Percentiles rank a stretch among this genome's conserved stretches.
Conservation (phyloP, 768 basidiomycete genomes). For the Hemileccinum impolitum region DNA sequence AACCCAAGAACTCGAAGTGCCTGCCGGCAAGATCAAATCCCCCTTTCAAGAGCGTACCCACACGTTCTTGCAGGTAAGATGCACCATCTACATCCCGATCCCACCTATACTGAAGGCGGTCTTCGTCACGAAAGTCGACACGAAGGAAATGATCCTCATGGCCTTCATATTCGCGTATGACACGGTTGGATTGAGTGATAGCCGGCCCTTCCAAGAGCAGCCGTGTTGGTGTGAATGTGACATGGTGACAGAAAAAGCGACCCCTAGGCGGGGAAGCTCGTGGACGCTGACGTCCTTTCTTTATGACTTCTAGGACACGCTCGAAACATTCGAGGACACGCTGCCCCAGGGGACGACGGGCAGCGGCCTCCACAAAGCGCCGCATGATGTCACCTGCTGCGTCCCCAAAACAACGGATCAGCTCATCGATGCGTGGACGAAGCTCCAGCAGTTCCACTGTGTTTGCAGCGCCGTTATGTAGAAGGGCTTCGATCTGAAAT, state of each 20-base stretch:
- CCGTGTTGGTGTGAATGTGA: slow-evolving; percentile 74
- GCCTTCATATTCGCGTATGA: slow-evolving; percentile 64
- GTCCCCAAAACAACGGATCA: slow-evolving; percentile 35
- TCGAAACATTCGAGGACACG: slow-evolving; percentile 45
- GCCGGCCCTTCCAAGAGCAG: slow-evolving; percentile 76
- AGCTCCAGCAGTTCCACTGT: slow-evolving; percentile 54
- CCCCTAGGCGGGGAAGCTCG: slow-evolving; percentile 30
- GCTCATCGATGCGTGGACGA: slow-evolving; percentile 38
- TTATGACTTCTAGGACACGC: slow-evolving; percentile 22
- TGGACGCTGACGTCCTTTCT: slow-evolving; percentile 13
- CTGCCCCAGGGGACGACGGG: slow-evolving; percentile 42
- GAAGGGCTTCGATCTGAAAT: slow-evolving; percentile 72
- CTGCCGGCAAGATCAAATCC: slow-evolving; percentile 74
- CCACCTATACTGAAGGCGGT: slow-evolving; percentile 71
- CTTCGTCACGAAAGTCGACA: slow-evolving; percentile 84
- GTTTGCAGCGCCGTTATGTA: slow-evolving; percentile 61
- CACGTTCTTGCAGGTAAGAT: slow-evolving; percentile 53
- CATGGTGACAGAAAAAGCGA: slow-evolving; percentile 66
- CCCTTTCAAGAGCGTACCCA: slow-evolving; percentile 52
- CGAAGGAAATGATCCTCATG: slow-evolving; percentile 71
- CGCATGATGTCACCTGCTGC: slow-evolving; percentile 51
- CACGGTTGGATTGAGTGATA: slow-evolving; percentile 71
- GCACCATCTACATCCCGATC: slow-evolving; percentile 59
- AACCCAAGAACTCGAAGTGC: slow-evolving; percentile 76
- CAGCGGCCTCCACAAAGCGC: slow-evolving; percentile 48